Percentiles rank a stretch among this genome's conserved stretches.
Evolutionary conservation across 2,329 filamentous ascomycete genomes (phyloP).

Genomic region (Blumeria hordei): DNA sequence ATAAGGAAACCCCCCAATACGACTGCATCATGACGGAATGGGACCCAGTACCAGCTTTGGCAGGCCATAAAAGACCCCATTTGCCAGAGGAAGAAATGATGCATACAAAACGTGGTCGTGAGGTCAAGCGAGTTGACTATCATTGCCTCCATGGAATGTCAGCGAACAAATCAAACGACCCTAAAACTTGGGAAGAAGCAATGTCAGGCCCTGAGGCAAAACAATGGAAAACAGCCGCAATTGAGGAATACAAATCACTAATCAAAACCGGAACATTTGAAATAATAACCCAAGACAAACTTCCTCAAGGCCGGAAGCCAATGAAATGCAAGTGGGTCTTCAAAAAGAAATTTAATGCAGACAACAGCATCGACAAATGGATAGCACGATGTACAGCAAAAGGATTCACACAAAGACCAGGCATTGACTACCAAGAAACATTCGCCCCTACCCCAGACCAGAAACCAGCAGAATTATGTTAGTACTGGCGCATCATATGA

Average conservation of each 20-base stretch:
- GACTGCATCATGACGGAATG: too few relatives aligned
- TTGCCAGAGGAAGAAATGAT: neutral
- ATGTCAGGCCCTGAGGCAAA: neutral
- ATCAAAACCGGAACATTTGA: neutral
- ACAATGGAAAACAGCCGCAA: neutral
- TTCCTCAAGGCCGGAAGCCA: neutral
- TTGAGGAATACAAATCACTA: neutral
- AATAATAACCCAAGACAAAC: neutral
- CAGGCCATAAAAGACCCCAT: neutral
- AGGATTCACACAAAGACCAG: neutral
- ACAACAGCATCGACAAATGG: neutral
- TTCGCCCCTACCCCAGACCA: neutral
- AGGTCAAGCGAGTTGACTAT: neutral
- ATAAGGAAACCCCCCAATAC: too few relatives aligned
- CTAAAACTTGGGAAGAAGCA: neutral
- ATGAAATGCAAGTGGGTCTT: neutral
- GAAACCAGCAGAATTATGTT: neutral
- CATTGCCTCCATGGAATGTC: neutral
- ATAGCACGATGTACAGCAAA: neutral
- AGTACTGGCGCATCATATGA: neutral
- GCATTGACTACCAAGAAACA: neutral
- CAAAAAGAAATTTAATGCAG: neutral
- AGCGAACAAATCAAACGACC: neutral
- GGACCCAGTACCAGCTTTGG: neutral
- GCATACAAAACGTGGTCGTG: neutral